Evolutionary conservation across 176 grass and related monocot species (phyloP), one percentile per base, ranked within the genome.

Genomic region (Cenchrus fungigraminus): DNA sequence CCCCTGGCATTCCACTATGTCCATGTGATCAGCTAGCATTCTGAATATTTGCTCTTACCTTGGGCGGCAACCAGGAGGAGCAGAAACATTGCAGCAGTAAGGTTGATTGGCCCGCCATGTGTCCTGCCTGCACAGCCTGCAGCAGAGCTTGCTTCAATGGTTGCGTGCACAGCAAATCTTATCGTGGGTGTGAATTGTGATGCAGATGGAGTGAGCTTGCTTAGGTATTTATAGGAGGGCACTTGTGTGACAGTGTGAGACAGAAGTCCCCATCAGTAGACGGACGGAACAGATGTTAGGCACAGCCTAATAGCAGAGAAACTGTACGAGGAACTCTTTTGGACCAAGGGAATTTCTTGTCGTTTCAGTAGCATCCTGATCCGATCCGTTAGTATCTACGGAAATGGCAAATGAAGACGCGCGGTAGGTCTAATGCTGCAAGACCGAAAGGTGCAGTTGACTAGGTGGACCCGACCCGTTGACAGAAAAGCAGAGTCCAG

Each of bases 71-170:
- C n/a, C 45, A 72, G 22, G 45, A 72, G 10, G 11, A 72, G n/a
- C 69, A 72, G 45, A 72, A 72, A 47, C 45, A 72, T 72, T 28
- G 69, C 69, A 72, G 45, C 46, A 10, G 44, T 9, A 12, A 51
- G n/a, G n/a, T 51, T 72, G 44, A 72, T 46, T 25, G n/a, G 28
- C 10, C 22, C 1, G 20, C 17, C 45, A 51, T 72, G 10, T 72
- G 25, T 25, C 25, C 25, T 25, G 25, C 11, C 4, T 49, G 4
- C 4, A 0, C 45, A 45, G 44, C 7, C 7, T 45, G 34, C 2
- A 70, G 8, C 15, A 31, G 42, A 9, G 1, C 42, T 46, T 0
- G 40, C 3, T 70, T 58, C 56, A 20, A 57, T 19, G 1, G 5
- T 57, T 54, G 13, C 25, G 25, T 16, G 3, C 3, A 15, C 13